Conservation (phyloP, 2,329 filamentous ascomycete genomes). For the Pestalotiopsis sp. region DNA sequence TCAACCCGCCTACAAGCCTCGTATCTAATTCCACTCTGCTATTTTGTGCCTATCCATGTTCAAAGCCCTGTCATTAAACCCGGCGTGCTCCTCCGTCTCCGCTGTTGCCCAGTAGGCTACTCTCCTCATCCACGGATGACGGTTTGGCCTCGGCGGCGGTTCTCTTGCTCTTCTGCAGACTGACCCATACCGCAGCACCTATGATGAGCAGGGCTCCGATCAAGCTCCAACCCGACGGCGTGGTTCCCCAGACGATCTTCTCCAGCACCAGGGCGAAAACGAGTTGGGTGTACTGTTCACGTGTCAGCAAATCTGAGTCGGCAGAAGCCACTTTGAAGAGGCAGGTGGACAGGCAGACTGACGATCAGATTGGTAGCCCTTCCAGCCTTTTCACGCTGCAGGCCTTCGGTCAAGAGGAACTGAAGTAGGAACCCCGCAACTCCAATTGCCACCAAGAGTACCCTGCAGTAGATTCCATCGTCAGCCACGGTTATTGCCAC, state of each 20-base stretch:
- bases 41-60: no score
- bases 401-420: constrained; percentile 73
- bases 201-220: constrained; percentile 44
- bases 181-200: constrained; percentile 44
- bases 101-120: constrained; percentile 28
- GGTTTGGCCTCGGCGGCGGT: constrained; percentile 24
- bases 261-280: constrained; percentile 25
- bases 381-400: constrained; percentile 66
- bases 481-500: neutral
- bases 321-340: no score
- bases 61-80: neutral
- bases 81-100: constrained; percentile 4
- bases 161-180: constrained; percentile 40
- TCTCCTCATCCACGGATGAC: constrained; percentile 37
- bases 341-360: constrained; percentile 13
- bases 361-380: constrained; percentile 39
- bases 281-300: constrained; percentile 34
- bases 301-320: constrained; percentile 9
- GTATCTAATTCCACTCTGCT: no score
- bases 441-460: constrained; percentile 64
- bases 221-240: constrained; percentile 39
- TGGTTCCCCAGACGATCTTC: constrained; percentile 43
- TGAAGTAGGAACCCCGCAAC: constrained; percentile 78
- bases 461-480: constrained; percentile 31
- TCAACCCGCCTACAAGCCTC: no score